Evolutionary conservation across 2,329 filamentous ascomycete genomes (phyloP), one percentile per base, ranked within the genome.

Genomic region (Aspergillus pseudonomiae): DNA sequence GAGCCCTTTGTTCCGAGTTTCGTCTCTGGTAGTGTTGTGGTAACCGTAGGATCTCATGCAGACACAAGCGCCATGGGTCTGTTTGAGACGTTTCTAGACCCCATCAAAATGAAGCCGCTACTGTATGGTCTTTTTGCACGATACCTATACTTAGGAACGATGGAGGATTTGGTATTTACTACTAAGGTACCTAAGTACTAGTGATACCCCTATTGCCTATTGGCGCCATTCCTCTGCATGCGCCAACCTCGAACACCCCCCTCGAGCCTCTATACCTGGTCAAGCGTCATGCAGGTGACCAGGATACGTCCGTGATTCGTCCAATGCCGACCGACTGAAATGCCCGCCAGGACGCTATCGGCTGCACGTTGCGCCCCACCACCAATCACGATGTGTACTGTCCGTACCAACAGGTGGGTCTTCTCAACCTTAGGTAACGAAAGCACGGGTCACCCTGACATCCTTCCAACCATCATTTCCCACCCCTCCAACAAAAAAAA

Each of bases 281-380:
- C 65, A 70, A 68, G 69, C 63, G 69, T 58, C 52, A 64, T 71
- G 69, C 67, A 68, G 66, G 63, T 65, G 66, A 61, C 62, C 60
- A 28, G 59, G 59, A 41, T 36, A 16, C 16, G 19, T 16, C 60
- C 60, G 53, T 70, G 66, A 71, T 71, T 70, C 54, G 68, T 41
- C 58, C 63, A 56, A 57, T 53, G 56, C 28, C 45, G 63, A 62
- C 67, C 59, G 57, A 67, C 62, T 63, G 63, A 63, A 55, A 67
- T 64, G 61, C 63, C 66, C 64, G 57, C 66, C 53, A 62, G 66
- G 65, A 61, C 67, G 65, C 69, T 68, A 71, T 71, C 69, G 66
- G 64, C 69, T 71, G 69, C 69, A 69, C 68, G 63, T 60, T 67
- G 62, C 21, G 58, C 45, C 61, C 48, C 46, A 60, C 52, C 32